Evolutionary conservation across 2,329 filamentous ascomycete genomes (phyloP).

Genomic region (Pyrenophora seminiperda): DNA sequence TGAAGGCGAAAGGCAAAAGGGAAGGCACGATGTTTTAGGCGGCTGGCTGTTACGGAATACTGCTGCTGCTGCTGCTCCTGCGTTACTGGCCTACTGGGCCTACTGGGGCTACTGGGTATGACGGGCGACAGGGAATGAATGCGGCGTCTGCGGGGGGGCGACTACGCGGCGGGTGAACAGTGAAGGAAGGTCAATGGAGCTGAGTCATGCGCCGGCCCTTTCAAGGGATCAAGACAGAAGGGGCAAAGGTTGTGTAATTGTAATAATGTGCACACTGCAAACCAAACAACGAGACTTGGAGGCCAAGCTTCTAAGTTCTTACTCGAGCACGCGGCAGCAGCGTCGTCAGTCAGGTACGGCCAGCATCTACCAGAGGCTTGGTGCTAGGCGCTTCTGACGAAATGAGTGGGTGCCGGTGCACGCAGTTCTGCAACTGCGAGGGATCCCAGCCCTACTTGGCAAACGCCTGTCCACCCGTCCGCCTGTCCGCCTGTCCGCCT

Average conservation of each 20-base stretch:
- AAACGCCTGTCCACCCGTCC: neutral
- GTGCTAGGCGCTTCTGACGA: too few species aligned
- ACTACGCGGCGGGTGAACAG: slow-evolving; percentile 12
- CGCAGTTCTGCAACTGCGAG: too few species aligned
- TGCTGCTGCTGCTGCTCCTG: too few species aligned
- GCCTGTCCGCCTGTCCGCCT: neutral
- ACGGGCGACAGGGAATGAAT: slow-evolving; percentile 12
- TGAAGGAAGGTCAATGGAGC: slow-evolving; percentile 2
- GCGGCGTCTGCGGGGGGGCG: slow-evolving; percentile 16
- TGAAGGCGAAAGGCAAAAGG: slow-evolving; percentile 12
- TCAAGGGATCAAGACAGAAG: slow-evolving; percentile 1
- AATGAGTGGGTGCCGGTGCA: slow-evolving; percentile 12
- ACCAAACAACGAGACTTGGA: too few species aligned
- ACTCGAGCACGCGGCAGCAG: slow-evolving; percentile 2
- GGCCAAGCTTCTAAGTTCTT: neutral
- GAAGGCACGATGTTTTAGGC: neutral
- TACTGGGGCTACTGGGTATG: slow-evolving; percentile 1
- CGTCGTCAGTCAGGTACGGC: slow-evolving; percentile 10
- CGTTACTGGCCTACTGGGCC: too few species aligned
- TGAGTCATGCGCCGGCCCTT: slow-evolving; percentile 5
- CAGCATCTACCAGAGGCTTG: slow-evolving; percentile 10
- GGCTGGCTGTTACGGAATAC: too few species aligned
- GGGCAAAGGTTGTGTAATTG: too few species aligned
- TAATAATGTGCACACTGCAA: neutral
- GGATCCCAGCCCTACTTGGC: slow-evolving; percentile 14